Base-by-base conservation (phyloP, 2,329 filamentous ascomycete species). In the Tolypocladium guangdongense region DNA sequence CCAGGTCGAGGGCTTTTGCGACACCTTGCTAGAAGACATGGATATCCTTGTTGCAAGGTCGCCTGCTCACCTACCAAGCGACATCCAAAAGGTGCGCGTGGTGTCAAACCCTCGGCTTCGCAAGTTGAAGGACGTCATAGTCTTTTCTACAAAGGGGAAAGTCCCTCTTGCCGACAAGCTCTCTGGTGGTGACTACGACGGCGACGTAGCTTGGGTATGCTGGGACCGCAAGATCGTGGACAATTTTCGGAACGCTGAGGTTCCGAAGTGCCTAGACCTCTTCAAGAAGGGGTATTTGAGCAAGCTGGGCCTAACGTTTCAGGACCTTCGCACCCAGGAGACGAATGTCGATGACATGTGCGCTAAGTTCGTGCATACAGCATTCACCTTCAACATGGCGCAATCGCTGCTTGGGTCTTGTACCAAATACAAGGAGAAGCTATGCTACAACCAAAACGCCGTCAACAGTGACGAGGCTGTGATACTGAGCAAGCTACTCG, bases 121-220 rank as follows among this genome's bases (percentile, higher is more conserved):
- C 3, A 78, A 81, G 2, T 68, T 96, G 0, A 86, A 86, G 56
- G 86, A 96, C 60, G 83, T 96, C 1, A 76, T 93, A 16, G 78
- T 96, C 0, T 96, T 97, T 59, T 76, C 88, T 0, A 74, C 73
- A 0, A 79, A 77, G 55, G 87, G 87, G 0, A 63, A 76, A 30
- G 71, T 69, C 0, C 80, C 87, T 0, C 74, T 90, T 0, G 88
- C 87, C 0, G 78, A 82, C 10, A 83, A 84, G 60, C 72, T 92
- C 0, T 88, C 87, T 1, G 88, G 88, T 0, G 88, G 88, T 0
- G 88, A 92, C 61, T 92, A 90, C 57, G 88, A 92, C 58, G 88
- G 88, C 0, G 88, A 93, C 57, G 77, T 72, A n/a, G 81, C 87
- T 5, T 91, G 87, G 86, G 69, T 89, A 0, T 89, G 85, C 61